These are phyloP conservation scores for Penstemon barbatus DNA, from an alignment of 257 asterid species.

Conservation along the genomic window DNA sequence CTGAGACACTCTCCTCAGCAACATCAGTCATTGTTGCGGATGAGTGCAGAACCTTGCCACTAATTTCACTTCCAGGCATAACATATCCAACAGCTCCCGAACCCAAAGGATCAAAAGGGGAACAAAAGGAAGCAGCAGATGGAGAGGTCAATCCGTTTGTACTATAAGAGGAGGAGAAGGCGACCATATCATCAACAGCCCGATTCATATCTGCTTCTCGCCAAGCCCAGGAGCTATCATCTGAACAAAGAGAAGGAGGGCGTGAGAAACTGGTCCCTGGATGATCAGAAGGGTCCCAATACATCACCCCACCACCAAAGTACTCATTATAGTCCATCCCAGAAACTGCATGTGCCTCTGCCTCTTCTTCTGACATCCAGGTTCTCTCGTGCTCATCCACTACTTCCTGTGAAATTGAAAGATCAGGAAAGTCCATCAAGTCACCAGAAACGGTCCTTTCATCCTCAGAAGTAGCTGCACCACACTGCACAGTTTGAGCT, in stretches of 20 bases:
- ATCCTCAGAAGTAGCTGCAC: constrained; percentile 72
- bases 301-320: constrained; percentile 99
- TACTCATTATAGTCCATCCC: constrained; percentile 88
- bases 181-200: constrained; percentile 99
- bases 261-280: constrained; percentile 86
- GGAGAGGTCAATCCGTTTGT: constrained; percentile 98
- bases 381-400: constrained; percentile 81
- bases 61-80: constrained; percentile 80
- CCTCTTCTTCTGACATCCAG: constrained; percentile 97
- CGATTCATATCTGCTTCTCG: constrained; percentile 93
- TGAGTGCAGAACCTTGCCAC: constrained; percentile 82
- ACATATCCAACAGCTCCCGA: constrained; percentile 87
- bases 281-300: constrained; percentile 94
- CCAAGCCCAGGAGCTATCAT: constrained; percentile 99
- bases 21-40: constrained; percentile 67
- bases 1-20: constrained; percentile 72
- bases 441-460: constrained; percentile 73
- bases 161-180: constrained; percentile 96
- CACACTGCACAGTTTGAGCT: constrained; percentile 53
- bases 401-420: constrained; percentile 60
- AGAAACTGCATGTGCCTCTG: constrained; percentile 73
- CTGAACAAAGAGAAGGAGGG: constrained; percentile 99
- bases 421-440: constrained; percentile 59
- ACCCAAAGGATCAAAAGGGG: constrained; percentile 90
- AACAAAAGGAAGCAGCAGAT: constrained; percentile 90